Conservation (phyloP, 129 eudicot genomes). For the Deinandra increscens region DNA sequence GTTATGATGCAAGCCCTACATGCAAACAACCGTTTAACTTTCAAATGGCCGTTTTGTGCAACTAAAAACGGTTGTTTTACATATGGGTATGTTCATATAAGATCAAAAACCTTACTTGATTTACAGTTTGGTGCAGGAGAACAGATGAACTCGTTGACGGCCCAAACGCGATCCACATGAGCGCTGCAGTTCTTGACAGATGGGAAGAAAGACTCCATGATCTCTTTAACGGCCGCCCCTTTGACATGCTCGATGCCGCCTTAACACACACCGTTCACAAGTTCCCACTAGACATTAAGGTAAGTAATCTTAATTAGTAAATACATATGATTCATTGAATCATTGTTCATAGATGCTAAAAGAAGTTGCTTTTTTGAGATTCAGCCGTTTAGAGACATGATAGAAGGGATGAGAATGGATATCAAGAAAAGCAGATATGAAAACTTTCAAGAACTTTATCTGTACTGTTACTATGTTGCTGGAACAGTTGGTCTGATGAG, state of each 20-base stretch:
- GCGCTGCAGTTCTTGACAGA: constrained; percentile 57
- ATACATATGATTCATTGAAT: neutral
- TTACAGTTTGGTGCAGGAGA: constrained; percentile 91
- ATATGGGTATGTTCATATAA: constrained; percentile 6
- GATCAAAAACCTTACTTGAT: constrained; percentile 10
- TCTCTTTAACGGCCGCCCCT: constrained; percentile 72
- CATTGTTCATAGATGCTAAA: constrained; percentile 1
- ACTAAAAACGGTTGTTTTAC: neutral
- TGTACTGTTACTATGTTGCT: constrained; percentile 86
- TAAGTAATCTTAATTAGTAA: constrained; percentile 31
- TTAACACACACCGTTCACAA: constrained; percentile 66
- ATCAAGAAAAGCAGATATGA: constrained; percentile 59
- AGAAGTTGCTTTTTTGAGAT: neutral
- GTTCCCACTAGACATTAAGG: constrained; percentile 92
- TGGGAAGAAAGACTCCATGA: constrained; percentile 92
- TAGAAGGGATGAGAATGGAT: constrained; percentile 98
- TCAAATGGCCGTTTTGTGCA: too few species aligned
- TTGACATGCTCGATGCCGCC: constrained; percentile 88
- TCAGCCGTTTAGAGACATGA: constrained; percentile 94
- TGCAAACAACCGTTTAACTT: too few species aligned
- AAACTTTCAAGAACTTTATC: constrained; percentile 69
- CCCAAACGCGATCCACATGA: constrained; percentile 62
- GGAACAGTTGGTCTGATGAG: constrained; percentile 94
- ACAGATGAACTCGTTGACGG: constrained; percentile 96
- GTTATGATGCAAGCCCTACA: too few species aligned